Evolutionary conservation across 2,329 filamentous ascomycete genomes (phyloP), one percentile per base, ranked within the genome.

Genomic region (Sarocladium oryzae): DNA sequence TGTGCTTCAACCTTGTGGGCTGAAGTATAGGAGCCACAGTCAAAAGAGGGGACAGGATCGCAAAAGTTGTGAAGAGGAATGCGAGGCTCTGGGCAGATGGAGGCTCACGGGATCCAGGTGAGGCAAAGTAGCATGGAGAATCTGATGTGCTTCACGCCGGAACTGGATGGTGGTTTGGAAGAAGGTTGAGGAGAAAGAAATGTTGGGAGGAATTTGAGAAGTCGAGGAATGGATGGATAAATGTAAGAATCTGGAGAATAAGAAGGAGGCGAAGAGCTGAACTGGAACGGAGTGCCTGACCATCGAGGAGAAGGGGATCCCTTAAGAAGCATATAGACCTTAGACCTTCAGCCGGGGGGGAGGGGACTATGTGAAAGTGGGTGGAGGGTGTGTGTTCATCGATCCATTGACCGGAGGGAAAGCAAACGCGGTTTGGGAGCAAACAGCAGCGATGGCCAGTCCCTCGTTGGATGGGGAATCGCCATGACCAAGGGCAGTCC

Each of bases 141-240:
- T 16, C 16, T 9, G 43, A 23, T 33, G 26, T 32, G 10, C 8
- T 33, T 11, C 43, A 33, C 26, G 20, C 43, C 28, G 28, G 16
- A 30, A 37, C 16, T 36, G 33, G 46, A 49, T 36, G 46, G n/a
- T 36, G 54, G 54, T 51, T 41, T 8, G 23, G 46, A 55, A 40
- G 63, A 59, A 61, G 61, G 61, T 60, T 63, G 60, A 60, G 62
- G 59, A 65, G 61, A 61, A 65, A 70, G 67, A 69, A 68, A 71
- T 70, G 69, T 59, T 69, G 67, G 59, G 56, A 70, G 69, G 68
- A 70, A 70, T 71, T 70, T 63, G 62, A 36, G 61, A 63, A 61
- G 67, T 68, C 46, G 46, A 49, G 68, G 67, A 69, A 69, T 69
- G 65, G 65, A 64, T 64, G 65, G 63, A 68, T 69, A 69, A 58